These are phyloP conservation scores for Chrysopogon serrulatus DNA, from an alignment of 176 grass and related monocot species.

Conservation along the genomic window DNA sequence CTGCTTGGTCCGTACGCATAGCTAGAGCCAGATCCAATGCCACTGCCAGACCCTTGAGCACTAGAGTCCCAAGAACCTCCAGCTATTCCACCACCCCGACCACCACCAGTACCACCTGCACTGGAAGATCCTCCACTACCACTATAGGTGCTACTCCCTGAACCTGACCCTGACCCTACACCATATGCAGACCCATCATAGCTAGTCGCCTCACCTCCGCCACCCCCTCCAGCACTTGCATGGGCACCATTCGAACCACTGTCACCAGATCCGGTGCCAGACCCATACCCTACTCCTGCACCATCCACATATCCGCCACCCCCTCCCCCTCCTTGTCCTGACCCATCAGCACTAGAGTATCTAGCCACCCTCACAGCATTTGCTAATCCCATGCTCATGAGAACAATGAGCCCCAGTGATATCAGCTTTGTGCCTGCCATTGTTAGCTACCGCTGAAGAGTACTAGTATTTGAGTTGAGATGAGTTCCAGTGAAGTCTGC, in stretches of 20 bases:
- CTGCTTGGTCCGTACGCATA: not conserved
- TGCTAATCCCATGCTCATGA: conserved; percentile 28
- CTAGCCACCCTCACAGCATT: conserved; percentile 28
- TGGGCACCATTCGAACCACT: not conserved
- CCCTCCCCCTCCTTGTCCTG: not conserved
- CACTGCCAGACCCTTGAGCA: not conserved
- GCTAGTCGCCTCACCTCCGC: not conserved
- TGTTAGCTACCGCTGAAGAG: not conserved
- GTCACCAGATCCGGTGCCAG: not conserved
- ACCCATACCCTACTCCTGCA: not conserved
- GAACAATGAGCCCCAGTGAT: conserved; percentile 26
- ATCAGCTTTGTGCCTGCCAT: conserved; percentile 33
- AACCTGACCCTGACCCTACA: not conserved
- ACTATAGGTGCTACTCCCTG: not conserved
- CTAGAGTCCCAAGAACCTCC: conserved; percentile 1
- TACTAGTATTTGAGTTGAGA: not conserved
- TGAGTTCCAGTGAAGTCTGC: not conserved
- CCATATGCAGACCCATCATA: not conserved
- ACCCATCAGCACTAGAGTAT: conserved; percentile 21
- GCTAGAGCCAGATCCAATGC: not conserved
- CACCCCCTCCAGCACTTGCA: conserved; percentile 15
- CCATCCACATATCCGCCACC: conserved; percentile 26
- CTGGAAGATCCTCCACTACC: not conserved
- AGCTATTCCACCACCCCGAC: not conserved
- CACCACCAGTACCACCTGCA: conserved; percentile 6